Evolutionary conservation across 2,329 filamentous ascomycete species (phyloP).

Genomic region (Aspergillus hiratsukae): DNA sequence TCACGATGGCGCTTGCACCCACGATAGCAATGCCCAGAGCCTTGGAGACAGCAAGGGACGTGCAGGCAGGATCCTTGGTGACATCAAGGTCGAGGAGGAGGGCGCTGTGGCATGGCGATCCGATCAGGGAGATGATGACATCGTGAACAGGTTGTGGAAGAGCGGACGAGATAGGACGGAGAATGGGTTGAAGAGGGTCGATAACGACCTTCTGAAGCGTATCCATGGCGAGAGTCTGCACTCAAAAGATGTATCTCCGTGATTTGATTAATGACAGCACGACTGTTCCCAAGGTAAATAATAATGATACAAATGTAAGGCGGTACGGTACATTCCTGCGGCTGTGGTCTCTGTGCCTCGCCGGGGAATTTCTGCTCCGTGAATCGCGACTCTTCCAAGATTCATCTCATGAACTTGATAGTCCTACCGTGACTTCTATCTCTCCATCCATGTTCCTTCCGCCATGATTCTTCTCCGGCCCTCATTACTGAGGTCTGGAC

Average conservation of each 20-base stretch:
- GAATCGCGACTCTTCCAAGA: constrained; percentile 5
- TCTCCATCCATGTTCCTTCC: constrained; percentile 12
- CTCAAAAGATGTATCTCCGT: neutral
- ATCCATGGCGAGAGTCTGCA: constrained; percentile 31
- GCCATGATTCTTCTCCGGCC: constrained; percentile 37
- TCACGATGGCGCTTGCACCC: constrained; percentile 82
- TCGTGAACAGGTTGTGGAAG: constrained; percentile 72
- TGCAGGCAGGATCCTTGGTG: constrained; percentile 67
- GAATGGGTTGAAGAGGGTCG: constrained; percentile 42
- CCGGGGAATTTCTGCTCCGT: constrained; percentile 23
- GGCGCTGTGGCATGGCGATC: constrained; percentile 76
- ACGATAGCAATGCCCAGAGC: constrained; percentile 91
- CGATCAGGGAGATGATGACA: constrained; percentile 73
- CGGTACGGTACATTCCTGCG: constrained; percentile 13
- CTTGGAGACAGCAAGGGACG: constrained; percentile 89
- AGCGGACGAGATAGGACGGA: constrained; percentile 66
- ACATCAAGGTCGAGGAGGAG: constrained; percentile 79
- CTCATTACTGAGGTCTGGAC: constrained; percentile 29
- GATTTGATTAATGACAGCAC: neutral
- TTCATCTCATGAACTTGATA: neutral
- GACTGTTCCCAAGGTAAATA: neutral
- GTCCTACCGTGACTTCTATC: constrained; percentile 2
- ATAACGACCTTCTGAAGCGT: constrained; percentile 38
- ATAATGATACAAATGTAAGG: neutral
- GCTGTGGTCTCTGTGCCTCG: constrained; percentile 25